These are phyloP conservation scores for Mycena venus DNA, from an alignment of 768 basidiomycete species.

Conservation along the genomic window DNA sequence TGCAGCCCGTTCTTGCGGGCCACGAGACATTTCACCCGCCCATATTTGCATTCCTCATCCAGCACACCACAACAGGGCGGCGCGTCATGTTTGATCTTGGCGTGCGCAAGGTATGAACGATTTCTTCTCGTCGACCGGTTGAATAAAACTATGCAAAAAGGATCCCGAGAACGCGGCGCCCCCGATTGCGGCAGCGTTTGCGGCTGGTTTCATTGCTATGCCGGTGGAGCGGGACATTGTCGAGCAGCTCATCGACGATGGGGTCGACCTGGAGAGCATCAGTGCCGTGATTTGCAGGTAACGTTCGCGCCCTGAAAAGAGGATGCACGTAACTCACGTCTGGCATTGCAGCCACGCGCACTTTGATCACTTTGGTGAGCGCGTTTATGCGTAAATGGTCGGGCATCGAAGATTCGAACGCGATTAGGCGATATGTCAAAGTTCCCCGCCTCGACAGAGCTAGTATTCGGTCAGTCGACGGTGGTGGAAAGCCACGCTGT, in stretches of 20 bases:
- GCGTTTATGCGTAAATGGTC: not conserved
- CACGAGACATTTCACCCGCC: constrained; percentile 24
- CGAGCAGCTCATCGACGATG: constrained; percentile 24
- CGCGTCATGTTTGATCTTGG: constrained; percentile 38
- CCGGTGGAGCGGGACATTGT: constrained; percentile 25
- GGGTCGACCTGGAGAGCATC: constrained; percentile 25
- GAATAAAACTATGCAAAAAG: no score
- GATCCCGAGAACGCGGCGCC: constrained; percentile 30
- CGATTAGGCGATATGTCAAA: constrained; percentile 34
- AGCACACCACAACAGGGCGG: constrained; percentile 18
- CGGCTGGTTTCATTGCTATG: constrained; percentile 4
- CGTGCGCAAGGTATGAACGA: no score
- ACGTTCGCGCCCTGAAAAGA: not conserved
- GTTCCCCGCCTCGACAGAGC: constrained; percentile 32
- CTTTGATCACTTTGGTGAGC: constrained; percentile 37
- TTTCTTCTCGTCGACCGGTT: no score
- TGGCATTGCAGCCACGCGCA: constrained; percentile 32
- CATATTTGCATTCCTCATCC: constrained; percentile 36
- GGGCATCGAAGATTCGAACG: no score
- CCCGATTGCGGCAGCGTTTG: not conserved
- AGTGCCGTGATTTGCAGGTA: constrained; percentile 38
- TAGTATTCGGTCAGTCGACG: constrained; percentile 32
- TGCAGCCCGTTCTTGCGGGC: constrained; percentile 31
- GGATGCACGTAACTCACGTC: not conserved
- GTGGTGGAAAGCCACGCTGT: not conserved